phyloP scores from a whole-genome alignment of 441 rosid species.

The Jatropha podagrica region DNA sequence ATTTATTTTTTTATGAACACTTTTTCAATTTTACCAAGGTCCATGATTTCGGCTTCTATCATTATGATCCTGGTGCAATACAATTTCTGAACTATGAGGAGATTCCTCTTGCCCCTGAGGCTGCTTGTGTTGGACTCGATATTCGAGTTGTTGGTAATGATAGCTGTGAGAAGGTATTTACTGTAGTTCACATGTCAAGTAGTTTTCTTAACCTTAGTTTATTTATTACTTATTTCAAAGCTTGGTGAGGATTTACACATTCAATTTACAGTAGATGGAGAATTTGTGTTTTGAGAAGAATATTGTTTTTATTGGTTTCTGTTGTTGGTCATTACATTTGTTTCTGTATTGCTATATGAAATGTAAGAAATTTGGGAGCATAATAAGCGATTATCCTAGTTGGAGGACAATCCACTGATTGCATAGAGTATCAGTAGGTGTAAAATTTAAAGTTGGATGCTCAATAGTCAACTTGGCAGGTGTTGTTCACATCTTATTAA shows the following conservation, averaged over 20 bases:
- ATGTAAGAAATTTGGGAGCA: not conserved
- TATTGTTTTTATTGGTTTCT: not conserved
- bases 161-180: constrained; percentile 92
- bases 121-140: constrained; percentile 95
- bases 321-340: not conserved
- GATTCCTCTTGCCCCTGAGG: constrained; percentile 97
- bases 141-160: constrained; percentile 99
- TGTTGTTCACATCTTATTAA: not conserved
- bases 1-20: not conserved
- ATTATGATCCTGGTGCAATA: constrained; percentile 77
- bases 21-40: constrained; percentile 46
- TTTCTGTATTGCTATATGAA: not conserved
- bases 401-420: not conserved
- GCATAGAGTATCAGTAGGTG: not conserved
- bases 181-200: not conserved
- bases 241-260: not conserved
- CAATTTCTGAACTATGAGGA: constrained; percentile 87
- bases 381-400: not conserved
- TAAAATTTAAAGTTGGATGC: not conserved
- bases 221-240: not conserved
- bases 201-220: not conserved
- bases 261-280: not conserved
- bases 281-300: not conserved
- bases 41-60: constrained; percentile 99
- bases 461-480: not conserved